Conservation (phyloP, 495 filamentous ascomycete species). For the Penicillium canariense region DNA sequence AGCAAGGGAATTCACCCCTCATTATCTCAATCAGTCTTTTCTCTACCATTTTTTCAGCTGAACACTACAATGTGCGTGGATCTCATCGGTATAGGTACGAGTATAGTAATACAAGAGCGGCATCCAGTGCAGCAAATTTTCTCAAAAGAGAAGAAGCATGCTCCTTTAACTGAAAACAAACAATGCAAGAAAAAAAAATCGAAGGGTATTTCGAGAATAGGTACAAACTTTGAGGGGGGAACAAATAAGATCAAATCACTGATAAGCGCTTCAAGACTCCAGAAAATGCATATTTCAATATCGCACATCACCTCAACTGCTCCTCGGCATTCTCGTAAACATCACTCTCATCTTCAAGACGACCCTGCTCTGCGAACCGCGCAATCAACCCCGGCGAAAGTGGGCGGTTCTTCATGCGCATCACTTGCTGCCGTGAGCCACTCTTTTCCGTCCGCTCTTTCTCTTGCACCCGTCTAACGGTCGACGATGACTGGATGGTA, state of each 20-base stretch:
- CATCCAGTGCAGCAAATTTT: no score
- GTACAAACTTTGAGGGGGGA: not conserved
- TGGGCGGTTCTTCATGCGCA: slow-evolving; percentile 6
- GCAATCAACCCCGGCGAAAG: not conserved
- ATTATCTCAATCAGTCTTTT: not conserved
- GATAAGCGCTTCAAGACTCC: not conserved
- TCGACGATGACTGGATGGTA: not conserved
- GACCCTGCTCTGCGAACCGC: not conserved
- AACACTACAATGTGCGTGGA: not conserved
- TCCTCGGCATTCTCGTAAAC: not conserved
- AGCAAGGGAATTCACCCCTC: not conserved
- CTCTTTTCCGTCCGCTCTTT: not conserved
- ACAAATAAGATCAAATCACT: not conserved
- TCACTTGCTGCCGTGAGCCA: not conserved
- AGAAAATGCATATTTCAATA: not conserved
- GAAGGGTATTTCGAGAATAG: not conserved
- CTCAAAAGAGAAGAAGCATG: no score
- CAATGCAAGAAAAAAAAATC: no score
- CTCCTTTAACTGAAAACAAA: no score
- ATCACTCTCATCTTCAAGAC: not conserved
- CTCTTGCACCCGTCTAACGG: not conserved
- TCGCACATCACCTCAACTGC: not conserved
- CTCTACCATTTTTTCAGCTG: not conserved
- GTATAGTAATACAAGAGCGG: no score
- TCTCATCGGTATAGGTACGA: no score